Percentiles rank a stretch among this genome's conserved stretches.
Conservation (phyloP, 2,329 filamentous ascomycete genomes). For the Neonectria punicea region DNA sequence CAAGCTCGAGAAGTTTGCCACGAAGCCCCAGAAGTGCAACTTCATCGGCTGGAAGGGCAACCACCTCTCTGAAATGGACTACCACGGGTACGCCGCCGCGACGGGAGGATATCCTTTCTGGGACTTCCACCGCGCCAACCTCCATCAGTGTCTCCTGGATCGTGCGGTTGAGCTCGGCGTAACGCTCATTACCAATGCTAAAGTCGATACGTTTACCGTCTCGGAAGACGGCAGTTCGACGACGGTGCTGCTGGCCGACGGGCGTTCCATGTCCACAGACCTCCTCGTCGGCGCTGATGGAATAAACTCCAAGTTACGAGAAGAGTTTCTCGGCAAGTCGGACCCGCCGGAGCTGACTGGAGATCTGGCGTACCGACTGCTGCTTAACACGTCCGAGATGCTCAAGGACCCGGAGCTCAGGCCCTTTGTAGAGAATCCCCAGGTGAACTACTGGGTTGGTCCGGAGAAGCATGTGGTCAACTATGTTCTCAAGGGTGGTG, state of each 20-base stretch:
- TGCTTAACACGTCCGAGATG: slow-evolving; percentile 57
- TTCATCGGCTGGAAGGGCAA: slow-evolving; percentile 43
- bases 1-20: slow-evolving; percentile 29
- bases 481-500: slow-evolving; percentile 56
- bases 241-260: slow-evolving; percentile 43
- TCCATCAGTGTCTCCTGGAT: slow-evolving; percentile 55
- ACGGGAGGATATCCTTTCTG: slow-evolving; percentile 51
- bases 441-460: slow-evolving; percentile 65
- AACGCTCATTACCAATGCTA: slow-evolving; percentile 42
- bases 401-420: slow-evolving; percentile 59
- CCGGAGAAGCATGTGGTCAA: slow-evolving; percentile 61
- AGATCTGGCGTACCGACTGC: slow-evolving; percentile 65
- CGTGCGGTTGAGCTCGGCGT: slow-evolving; percentile 54
- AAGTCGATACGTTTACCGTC: slow-evolving; percentile 23
- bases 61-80: slow-evolving; percentile 38
- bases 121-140: slow-evolving; percentile 62
- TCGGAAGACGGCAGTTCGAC: slow-evolving; percentile 23
- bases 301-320: slow-evolving; percentile 46
- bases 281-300: slow-evolving; percentile 61
- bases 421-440: slow-evolving; percentile 56
- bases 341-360: slow-evolving; percentile 62
- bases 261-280: slow-evolving; percentile 50
- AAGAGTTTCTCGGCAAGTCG: slow-evolving; percentile 54
- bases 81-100: slow-evolving; percentile 34
- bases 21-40: slow-evolving; percentile 39